Base-by-base conservation (phyloP, 2,329 filamentous ascomycete genomes). In the Aureobasidium sp. region DNA sequence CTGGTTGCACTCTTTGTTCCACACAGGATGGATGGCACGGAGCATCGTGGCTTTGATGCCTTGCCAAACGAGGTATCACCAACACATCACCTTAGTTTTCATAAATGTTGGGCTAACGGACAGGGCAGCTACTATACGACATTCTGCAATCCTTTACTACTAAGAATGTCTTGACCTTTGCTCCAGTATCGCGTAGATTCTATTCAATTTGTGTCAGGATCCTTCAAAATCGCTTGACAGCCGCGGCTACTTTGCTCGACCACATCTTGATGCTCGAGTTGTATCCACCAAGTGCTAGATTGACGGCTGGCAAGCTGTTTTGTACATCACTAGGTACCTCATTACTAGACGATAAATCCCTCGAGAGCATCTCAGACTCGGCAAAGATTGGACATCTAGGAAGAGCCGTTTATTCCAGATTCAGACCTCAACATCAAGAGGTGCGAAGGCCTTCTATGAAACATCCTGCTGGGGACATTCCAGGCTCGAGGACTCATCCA, bases 201-300 rank as follows among this genome's bases (percentile, higher is more conserved):
- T 81, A 87, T 71, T 82, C 79, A 44, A 70, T 89, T 44, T 80
- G 88, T 62, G 74, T 86, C 5, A 82, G 84, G 29, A 81, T 90
- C 48, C 74, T 91, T 8, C 83, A 88, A 65, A 80, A 82, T 53
- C 85, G 88, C 37, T 78, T 91, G 1, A 74, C 86, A 51, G 72
- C 80, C 23, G 83, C 84, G 23, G 80, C 84, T 5, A 75, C 81
- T 3, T 74, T 87, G 8, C 75, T 81, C 41, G 81, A 84, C 41
- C 84, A 90, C 69, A 83, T 86, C 60, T 75, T 94, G 42, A 84
- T 92, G 41, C 82, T 95, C 46, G 89, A 93, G 75, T 90, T 88
- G 72, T 92, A 88, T 70, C 89, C 88, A 66, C 90, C 89, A 0
- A 84, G 80, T 65, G 85, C 82, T 27, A 87, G 86, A 72, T 78